Evolutionary conservation across 768 basidiomycete genomes (phyloP), one percentile per base, ranked within the genome.

Genomic region (Rhizopogon salebrosus): DNA sequence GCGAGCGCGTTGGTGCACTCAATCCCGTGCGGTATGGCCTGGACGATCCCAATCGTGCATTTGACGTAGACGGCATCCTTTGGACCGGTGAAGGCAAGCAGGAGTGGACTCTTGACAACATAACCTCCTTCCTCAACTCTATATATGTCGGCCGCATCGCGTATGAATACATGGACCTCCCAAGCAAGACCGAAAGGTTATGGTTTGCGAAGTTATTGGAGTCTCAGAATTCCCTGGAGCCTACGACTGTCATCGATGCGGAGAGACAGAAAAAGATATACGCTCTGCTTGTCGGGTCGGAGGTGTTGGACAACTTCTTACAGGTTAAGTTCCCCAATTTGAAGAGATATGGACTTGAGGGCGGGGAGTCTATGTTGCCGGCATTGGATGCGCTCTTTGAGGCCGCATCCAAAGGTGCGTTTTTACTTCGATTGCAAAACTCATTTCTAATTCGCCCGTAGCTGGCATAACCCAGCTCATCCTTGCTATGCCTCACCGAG

Each of bases 331-430:
- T 95, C 63, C 92, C 93, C 1, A 94, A 92, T 68, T 61, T 90
- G 65, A 90, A 89, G 69, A 79, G 89, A 62, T 92, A 92, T 66
- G 92, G 90, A 0, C 75, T 95, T 35, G 93, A 97, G 68, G 94
- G 94, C 3, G 94, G 88, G 1, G 94, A 95, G 71, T 92, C 90
- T 3, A 95, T 95, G 93, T 69, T 97, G 23, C 88, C 92, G 4
- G 93, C 92, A 1, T 72, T 95, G 2, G 90, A 94, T 54, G 74
- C 81, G 0, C 67, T 97, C 16, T 91, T 97, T 60, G 71, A 75
- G 0, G 73, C 79, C 2, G 85, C 91, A 7, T 78, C 89, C 3
- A 68, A 72, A 60, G 79, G 85, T 84, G 48, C 20, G 60, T 63
- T 4, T 41, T 49, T 27, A 11, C 8, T 35, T 27, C 23, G n/a